These are phyloP conservation scores for Kuraishia molischiana DNA, from an alignment of 805 yeast species.

Conservation along the genomic window DNA sequence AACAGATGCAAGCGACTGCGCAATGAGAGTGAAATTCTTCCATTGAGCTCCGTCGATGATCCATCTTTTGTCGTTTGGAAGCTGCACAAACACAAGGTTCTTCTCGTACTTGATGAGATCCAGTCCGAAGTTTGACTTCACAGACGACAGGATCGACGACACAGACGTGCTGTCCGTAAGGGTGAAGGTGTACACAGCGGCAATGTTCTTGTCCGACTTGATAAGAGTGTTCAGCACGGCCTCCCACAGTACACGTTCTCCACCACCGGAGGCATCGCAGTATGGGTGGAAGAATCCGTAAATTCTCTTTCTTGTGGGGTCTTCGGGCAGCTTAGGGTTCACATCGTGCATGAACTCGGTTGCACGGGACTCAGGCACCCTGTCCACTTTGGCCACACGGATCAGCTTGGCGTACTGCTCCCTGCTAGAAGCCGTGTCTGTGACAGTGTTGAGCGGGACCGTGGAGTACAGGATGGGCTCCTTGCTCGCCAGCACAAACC, in stretches of 20 bases:
- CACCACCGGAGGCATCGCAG: conserved; percentile 97
- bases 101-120: conserved; percentile 5
- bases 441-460: conserved; percentile 15
- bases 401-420: conserved; percentile 6
- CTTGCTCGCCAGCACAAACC: conserved; percentile 19
- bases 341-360: conserved; percentile 5
- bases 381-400: conserved; percentile 14
- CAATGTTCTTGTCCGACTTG: conserved; percentile 38
- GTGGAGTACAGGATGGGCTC: conserved; percentile 24
- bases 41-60: conserved; percentile 64
- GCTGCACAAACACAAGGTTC: conserved; percentile 17
- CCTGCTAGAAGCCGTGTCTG: conserved; percentile 8
- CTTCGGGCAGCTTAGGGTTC: conserved; percentile 22
- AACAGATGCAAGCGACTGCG: conserved; percentile 80
- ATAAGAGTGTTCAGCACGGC: conserved; percentile 67
- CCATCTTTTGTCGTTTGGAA: conserved; percentile 25
- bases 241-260: conserved; percentile 94
- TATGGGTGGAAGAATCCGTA: conserved; percentile 94
- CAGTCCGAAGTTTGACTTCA: conserved; percentile 17
- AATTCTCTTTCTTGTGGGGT: conserved; percentile 30
- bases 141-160: conserved; percentile 12
- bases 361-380: neutral
- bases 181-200: conserved; percentile 48
- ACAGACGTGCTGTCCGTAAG: conserved; percentile 13
- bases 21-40: conserved; percentile 72